Evolutionary conservation across 1,284 basidiomycete species (phyloP).

Genomic region (Microbotryum scabiosae): DNA sequence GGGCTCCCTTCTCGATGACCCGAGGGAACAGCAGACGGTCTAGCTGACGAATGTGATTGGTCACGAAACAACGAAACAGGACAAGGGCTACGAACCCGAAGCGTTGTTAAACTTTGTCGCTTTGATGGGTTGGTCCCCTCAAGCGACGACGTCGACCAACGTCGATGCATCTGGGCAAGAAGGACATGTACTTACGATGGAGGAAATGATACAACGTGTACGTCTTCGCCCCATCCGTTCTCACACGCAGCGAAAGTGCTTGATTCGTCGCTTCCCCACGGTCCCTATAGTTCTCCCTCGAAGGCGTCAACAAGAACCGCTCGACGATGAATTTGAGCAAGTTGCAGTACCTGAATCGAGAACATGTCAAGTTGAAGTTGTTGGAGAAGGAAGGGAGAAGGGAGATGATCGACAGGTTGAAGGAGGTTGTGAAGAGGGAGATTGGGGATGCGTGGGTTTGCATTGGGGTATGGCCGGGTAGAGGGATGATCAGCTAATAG

Average conservation of each 20-base stretch:
- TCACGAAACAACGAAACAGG: too few relatives aligned
- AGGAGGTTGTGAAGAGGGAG: slow-evolving; percentile 3
- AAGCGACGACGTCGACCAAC: slow-evolving; percentile 3
- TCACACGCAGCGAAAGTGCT: too few relatives aligned
- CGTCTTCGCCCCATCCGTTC: background rate
- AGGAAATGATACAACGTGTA: slow-evolving; percentile 58
- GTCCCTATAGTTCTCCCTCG: slow-evolving; percentile 55
- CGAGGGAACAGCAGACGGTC: too few relatives aligned
- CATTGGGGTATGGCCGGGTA: too few relatives aligned
- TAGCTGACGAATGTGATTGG: too few relatives aligned
- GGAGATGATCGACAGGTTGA: slow-evolving; percentile 17
- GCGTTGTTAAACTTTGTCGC: slow-evolving; percentile 90
- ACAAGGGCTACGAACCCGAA: slow-evolving; percentile 77
- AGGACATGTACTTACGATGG: slow-evolving; percentile 51
- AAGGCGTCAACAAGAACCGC: slow-evolving; percentile 62
- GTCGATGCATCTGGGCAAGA: slow-evolving; percentile 30
- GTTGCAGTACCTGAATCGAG: slow-evolving; percentile 66
- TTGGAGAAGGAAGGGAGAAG: slow-evolving; percentile 1
- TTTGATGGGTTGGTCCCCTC: slow-evolving; percentile 78
- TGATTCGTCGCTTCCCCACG: background rate
- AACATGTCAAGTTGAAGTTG: slow-evolving; percentile 53
- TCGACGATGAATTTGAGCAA: slow-evolving; percentile 62
- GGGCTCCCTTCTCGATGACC: background rate
- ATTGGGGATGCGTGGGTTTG: slow-evolving; percentile 1
- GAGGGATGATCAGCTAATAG: background rate